Conservation (phyloP, 257 asterid genomes). For the Solanum appendiculatum region DNA sequence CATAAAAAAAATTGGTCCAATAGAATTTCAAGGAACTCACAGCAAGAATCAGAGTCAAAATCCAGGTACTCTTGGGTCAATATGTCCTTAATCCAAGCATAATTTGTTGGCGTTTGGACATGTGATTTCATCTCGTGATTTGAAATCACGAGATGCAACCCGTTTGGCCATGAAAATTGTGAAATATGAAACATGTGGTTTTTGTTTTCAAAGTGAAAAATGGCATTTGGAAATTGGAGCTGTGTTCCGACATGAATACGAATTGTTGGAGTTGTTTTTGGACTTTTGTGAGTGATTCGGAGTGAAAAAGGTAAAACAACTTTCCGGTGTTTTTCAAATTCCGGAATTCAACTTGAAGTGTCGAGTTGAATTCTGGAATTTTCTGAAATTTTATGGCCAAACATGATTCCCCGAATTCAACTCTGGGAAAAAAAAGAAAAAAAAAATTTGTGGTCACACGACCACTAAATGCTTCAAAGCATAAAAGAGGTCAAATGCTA, state of each 20-base stretch:
- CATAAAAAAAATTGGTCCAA: neutral
- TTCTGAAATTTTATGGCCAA: neutral
- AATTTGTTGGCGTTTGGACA: neutral
- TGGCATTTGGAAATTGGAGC: neutral
- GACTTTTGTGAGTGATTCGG: neutral
- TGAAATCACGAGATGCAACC: too few species aligned
- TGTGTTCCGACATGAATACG: neutral
- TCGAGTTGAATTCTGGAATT: neutral
- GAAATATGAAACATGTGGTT: neutral
- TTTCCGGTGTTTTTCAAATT: neutral
- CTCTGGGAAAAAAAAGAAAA: neutral
- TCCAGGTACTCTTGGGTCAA: neutral
- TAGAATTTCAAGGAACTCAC: neutral
- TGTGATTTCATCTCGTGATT: neutral
- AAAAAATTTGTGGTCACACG: neutral
- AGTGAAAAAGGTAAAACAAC: neutral
- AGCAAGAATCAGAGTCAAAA: neutral
- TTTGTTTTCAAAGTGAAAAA: neutral
- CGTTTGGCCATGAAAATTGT: neutral
- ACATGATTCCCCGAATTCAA: neutral
- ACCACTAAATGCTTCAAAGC: neutral
- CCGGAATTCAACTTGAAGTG: neutral
- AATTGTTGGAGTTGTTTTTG: neutral
- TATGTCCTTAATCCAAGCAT: neutral
- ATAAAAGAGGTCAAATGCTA: neutral